Base-by-base conservation (phyloP, 345 rosid species). In the Eucalyptus sp. region DNA sequence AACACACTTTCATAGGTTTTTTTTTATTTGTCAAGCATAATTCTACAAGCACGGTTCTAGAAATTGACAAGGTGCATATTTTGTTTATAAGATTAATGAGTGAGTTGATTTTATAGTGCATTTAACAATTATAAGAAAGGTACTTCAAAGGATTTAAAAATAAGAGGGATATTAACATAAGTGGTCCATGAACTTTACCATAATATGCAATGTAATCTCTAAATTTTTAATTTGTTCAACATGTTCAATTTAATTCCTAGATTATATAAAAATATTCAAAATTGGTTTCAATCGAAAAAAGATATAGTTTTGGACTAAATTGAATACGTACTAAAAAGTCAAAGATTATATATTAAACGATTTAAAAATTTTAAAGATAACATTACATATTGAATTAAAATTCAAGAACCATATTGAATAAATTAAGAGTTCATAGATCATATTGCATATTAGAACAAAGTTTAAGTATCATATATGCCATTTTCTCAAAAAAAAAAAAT, bases 311-410 rank as follows among this genome's bases (percentile, higher is more conserved):
- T 7, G 1, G 5, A 22, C 27, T 56, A 56, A 9, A 56, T 56
- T 56, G 62, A 24, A 56, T 56, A 56, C 3, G 5, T 22, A 56
- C 12, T 22, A 56, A 22, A 56, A 24, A 0, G 3, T n/a, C 1
- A 27, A 1, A 5, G 4, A 60, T 5, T 0, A 60, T 0, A 60
- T 4, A 27, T 60, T 12, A 2, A n/a, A 64, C 1, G 50, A 50
- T 13, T n/a, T 25, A 83, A 17, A 13, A 3, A 1, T 4, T 24
- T 43, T 2, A 14, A 8, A 1, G 4, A 43, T 7, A 15, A 6
- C 9, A 0, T 22, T 49, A 31, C 3, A 81, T 13, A 2, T 81
- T 49, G 2, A 44, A 2, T 6, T 20, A 43, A 81, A 81, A 3
- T 48, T 81, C 14, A 81, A 0, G 13, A 8, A 44, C 8, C 8